Evolutionary conservation across 2,329 filamentous ascomycete genomes (phyloP), one percentile per base, ranked within the genome.

Genomic region (Fusarium staphyleae): DNA sequence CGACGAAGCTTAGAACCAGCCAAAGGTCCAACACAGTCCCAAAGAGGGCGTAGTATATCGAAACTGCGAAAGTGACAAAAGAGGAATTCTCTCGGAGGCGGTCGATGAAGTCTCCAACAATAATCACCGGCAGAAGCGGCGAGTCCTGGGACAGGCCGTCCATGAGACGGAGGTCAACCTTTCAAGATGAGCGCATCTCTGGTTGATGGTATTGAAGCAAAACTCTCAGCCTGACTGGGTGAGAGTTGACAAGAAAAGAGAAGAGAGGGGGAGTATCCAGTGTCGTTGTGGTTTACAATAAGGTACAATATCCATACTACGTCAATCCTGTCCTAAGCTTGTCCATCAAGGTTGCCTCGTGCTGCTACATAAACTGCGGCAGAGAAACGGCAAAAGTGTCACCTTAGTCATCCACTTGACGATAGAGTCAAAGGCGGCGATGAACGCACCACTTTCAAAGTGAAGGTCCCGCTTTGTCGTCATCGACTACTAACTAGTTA

Each of bases 321-420:
- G 36, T 47, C 29, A 19, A 41, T 37, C 26, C 29, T 30, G 14
- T 19, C 18, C 33, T 51, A 40, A 34, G 33, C 3, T 41, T 67
- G 57, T 57, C 69, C 65, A 71, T 71, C 69, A 72, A 70, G 69
- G 69, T 70, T 54, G 53, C 39, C 50, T 28, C 29, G 6, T 15
- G 8, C n/a, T 11, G 47, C 39, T 24, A 40, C 28, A 37, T 18
- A 12, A 12, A 30, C 26, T 15, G 28, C 18, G 28, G 16, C 5
- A 22, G 22, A n/a, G 13, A 22, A 43, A 49, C 37, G 30, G 42
- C 33, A 49, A 18, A 5, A 29, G 11, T 22, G 8, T 13, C 13
- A 8, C 43, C 46, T 67, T 66, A 66, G 64, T 66, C 65, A 66
- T 67, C 54, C 39, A 39, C 11, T 34, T 12, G 24, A 13, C 19